Evolutionary conservation across 1,139 yeast species (phyloP).

Genomic region (Suhomyces anneliseae): DNA sequence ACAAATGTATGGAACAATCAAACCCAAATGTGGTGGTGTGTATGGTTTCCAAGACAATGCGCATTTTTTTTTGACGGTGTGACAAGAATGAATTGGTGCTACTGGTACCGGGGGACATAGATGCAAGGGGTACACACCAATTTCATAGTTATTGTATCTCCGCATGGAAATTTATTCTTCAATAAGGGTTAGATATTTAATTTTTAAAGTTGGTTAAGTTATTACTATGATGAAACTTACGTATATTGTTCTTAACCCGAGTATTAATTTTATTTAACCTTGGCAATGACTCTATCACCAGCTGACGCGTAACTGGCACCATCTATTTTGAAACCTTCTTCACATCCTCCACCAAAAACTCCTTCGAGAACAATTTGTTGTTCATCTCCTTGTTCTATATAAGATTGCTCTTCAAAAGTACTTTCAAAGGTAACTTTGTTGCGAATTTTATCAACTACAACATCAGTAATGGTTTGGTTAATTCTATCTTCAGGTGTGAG

Average conservation of each 20-base stretch:
- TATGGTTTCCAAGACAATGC: neutral
- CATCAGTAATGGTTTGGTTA: conserved; percentile 2
- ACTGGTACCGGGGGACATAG: neutral
- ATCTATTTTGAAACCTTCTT: conserved; percentile 42
- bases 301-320: conserved; percentile 42
- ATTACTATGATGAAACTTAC: too few relatives aligned
- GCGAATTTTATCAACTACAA: neutral
- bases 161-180: too few relatives aligned
- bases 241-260: too few relatives aligned
- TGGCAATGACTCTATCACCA: conserved; percentile 35
- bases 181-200: too few relatives aligned
- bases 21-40: neutral
- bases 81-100: neutral
- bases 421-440: conserved; percentile 25
- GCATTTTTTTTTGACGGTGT: neutral
- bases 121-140: neutral
- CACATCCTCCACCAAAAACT: conserved; percentile 49
- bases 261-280: too few relatives aligned
- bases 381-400: conserved; percentile 11
- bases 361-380: conserved; percentile 13
- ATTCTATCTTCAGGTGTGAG: conserved; percentile 38
- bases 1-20: too few relatives aligned
- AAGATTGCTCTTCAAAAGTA: conserved; percentile 28
- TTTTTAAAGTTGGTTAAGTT: too few relatives aligned
- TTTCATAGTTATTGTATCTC: too few relatives aligned